Base-by-base conservation (phyloP, 2,329 filamentous ascomycete species). In the Beauveria pseudobassiana region DNA sequence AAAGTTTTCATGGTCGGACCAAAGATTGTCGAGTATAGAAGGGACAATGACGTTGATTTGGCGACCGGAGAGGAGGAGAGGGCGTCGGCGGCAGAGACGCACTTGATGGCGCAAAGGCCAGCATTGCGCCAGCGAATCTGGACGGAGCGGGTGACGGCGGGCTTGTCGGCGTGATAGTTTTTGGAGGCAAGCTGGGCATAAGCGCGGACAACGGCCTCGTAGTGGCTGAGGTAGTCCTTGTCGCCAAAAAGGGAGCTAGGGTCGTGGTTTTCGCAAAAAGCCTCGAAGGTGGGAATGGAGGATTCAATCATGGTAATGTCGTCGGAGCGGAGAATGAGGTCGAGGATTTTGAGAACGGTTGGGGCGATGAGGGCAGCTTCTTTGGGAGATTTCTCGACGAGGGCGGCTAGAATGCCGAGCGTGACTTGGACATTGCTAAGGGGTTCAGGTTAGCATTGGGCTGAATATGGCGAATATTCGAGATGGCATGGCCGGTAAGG, bases 291-390 rank as follows among this genome's bases (percentile, higher is more conserved):
- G 3, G 87, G 84, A 65, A 96, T 82, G 3, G 91, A 95, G 42
- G 93, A 91, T 76, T 98, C 93, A 64, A 96, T 87, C 87, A 98
- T 90, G 67, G 89, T 91, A 65, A 98, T 89, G 73, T 98, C 91
- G 73, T 88, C 87, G 65, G 92, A 96, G 63, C 86, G 85, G 59
- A 98, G 83, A 69, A 98, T 88, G 61, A 87, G 87, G 66, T 88
- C 86, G 70, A 98, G 84, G 66, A 97, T 89, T 68, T 88, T 90
- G 71, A 98, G 85, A 61, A 97, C 87, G 70, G 90, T 91, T 65
- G 85, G 84, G 53, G 91, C 91, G 72, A 96, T 96, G 57, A 99
- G 86, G 57, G 91, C 90, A 54, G 97, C 85, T 73, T 97, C 93
- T 72, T 93, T 89, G 63, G 91, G 89, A 49, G 91, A 85, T 77